These are phyloP conservation scores for Opeltia flavorubescens DNA, from an alignment of 495 filamentous ascomycete genomes.

Conservation along the genomic window DNA sequence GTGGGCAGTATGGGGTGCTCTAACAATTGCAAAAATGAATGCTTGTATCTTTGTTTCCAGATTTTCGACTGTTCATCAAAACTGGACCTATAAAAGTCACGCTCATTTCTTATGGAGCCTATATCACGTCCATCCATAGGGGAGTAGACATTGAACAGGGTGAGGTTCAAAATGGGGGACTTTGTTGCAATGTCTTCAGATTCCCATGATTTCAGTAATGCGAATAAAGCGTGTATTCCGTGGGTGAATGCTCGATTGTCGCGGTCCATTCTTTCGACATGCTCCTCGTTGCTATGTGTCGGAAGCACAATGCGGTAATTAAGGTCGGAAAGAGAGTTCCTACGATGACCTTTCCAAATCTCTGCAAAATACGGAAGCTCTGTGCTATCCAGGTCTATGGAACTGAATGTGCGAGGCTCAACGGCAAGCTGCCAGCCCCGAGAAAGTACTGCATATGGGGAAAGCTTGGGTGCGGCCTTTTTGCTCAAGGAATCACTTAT, in stretches of 20 bases:
- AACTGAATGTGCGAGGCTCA: background rate
- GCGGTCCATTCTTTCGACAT: background rate
- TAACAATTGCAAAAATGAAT: slow-evolving; percentile 1
- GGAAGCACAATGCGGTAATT: slow-evolving; percentile 4
- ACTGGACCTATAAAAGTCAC: too few relatives aligned
- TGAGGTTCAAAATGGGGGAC: background rate
- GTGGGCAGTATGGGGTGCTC: background rate
- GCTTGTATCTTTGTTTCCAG: slow-evolving; percentile 1
- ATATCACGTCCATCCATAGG: background rate
- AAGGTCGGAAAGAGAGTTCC: background rate
- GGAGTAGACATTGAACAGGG: background rate
- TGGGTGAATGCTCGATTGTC: slow-evolving; percentile 5
- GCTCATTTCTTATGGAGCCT: background rate
- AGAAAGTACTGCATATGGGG: slow-evolving; percentile 5
- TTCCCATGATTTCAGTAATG: background rate
- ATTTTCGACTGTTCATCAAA: too few relatives aligned
- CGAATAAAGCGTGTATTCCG: background rate
- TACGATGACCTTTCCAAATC: background rate
- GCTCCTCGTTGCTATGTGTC: background rate
- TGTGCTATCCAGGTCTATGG: background rate
- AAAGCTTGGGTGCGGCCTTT: background rate
- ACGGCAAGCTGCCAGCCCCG: slow-evolving; percentile 6
- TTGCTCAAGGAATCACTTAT: too few relatives aligned
- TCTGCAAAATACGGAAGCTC: background rate
- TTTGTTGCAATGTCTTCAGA: too few relatives aligned